Evolutionary conservation across 139 green algal genomes (phyloP).

Genomic region (Tetradesmus lagerheimii): DNA sequence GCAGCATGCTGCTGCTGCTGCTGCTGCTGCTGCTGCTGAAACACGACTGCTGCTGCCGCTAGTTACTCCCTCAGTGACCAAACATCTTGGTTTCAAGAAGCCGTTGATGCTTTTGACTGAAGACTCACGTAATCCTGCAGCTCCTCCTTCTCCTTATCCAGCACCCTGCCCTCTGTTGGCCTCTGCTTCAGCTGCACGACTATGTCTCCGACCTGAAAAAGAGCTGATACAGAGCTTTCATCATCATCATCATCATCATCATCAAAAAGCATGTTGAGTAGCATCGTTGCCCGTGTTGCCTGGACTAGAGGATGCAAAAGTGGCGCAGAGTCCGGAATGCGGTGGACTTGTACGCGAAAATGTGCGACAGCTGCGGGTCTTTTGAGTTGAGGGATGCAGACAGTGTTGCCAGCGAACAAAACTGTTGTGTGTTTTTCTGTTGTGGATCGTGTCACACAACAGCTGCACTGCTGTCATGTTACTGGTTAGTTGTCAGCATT

Average conservation of each 20-base stretch:
- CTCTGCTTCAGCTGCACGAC: conserved; percentile 48
- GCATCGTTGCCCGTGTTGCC: neutral
- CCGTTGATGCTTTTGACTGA: neutral
- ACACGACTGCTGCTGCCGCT: neutral
- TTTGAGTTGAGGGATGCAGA: too few relatives aligned
- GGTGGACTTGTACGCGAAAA: neutral
- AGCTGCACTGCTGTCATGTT: too few relatives aligned
- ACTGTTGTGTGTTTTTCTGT: too few relatives aligned
- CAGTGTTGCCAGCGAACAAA: too few relatives aligned
- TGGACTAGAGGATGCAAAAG: neutral
- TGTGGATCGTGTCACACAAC: too few relatives aligned
- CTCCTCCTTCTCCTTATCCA: conserved; percentile 41
- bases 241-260: conserved; percentile 48
- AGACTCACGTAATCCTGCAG: conserved; percentile 38
- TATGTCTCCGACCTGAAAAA: conserved; percentile 30
- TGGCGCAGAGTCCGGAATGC: neutral
- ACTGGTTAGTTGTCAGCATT: too few relatives aligned
- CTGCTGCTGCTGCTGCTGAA: neutral
- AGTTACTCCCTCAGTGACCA: too few relatives aligned
- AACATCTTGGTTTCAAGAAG: too few relatives aligned
- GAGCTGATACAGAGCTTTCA: conserved; percentile 22
- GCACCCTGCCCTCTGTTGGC: conserved; percentile 34
- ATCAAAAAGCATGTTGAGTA: conserved; percentile 43
- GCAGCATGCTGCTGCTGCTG: neutral
- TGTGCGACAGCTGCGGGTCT: neutral